A percentile compares a stretch with the other conserved stretches of the same genome.
Evolutionary conservation across 331 rosid genomes (phyloP).

Genomic region (Stylosanthes scabra): DNA sequence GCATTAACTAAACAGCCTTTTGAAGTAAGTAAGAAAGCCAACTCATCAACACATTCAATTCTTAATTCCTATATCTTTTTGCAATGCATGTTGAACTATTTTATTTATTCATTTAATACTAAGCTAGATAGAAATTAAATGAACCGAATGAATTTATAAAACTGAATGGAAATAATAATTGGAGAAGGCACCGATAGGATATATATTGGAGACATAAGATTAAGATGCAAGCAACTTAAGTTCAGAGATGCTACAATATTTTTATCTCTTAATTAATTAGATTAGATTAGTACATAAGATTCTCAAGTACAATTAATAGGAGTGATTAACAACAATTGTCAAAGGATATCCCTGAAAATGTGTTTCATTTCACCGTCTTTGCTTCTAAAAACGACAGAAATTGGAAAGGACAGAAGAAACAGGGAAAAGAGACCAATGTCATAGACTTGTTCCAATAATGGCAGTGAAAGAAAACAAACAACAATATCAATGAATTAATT

Average conservation of each 20-base stretch:
- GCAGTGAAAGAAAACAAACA: not conserved
- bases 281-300: not conserved
- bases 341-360: not conserved
- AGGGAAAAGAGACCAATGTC: not conserved
- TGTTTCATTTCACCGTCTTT: not conserved
- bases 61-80: not conserved
- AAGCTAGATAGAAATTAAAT: not conserved
- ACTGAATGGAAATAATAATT: not conserved
- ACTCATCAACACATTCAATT: constrained; percentile 6
- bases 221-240: constrained; percentile 44
- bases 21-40: constrained; percentile 32
- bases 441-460: not conserved
- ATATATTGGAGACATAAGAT: constrained; percentile 33
- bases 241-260: constrained; percentile 8
- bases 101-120: no score
- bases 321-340: not conserved
- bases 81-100: no score
- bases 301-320: constrained; percentile 16
- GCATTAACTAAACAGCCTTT: constrained; percentile 31
- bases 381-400: not conserved
- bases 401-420: not conserved
- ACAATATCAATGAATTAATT: no score
- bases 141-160: not conserved
- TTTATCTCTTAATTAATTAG: constrained; percentile 13
- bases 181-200: constrained; percentile 25